Conservation (phyloP, 352 stramenopile genomes). For the Globisporangium emineosum region DNA sequence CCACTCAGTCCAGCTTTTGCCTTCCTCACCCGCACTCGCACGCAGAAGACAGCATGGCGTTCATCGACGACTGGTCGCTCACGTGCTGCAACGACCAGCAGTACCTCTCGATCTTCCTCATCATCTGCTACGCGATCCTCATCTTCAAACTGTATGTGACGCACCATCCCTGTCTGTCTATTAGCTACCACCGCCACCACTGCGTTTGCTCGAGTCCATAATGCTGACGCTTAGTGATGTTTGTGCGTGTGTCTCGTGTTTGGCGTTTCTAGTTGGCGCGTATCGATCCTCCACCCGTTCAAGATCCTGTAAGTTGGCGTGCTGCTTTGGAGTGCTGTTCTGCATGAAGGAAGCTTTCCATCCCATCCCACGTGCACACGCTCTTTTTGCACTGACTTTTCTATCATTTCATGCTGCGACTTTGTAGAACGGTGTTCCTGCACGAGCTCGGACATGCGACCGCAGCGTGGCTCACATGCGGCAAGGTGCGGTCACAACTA, state of each 20-base stretch:
- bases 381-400: not conserved
- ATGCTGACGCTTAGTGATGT: not conserved
- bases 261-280: constrained; percentile 64
- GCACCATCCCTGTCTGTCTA: not conserved
- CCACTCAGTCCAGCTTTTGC: too few relatives aligned
- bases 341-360: not conserved
- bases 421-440: constrained; percentile 78
- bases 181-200: too few relatives aligned
- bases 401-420: not conserved
- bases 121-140: constrained; percentile 76
- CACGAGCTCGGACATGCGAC: constrained; percentile 84
- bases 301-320: constrained; percentile 76
- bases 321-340: not conserved
- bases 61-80: constrained; percentile 19
- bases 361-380: too few relatives aligned
- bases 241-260: not conserved
- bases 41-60: constrained; percentile 1
- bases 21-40: not conserved
- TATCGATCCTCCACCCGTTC: constrained; percentile 83
- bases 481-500: constrained; percentile 34
- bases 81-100: constrained; percentile 89
- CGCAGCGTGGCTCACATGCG: constrained; percentile 83
- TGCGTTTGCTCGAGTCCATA: not conserved
- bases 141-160: constrained; percentile 90
- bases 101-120: constrained; percentile 86